Base-by-base conservation (phyloP, 106 monocot species). In the Acorus calamus region DNA sequence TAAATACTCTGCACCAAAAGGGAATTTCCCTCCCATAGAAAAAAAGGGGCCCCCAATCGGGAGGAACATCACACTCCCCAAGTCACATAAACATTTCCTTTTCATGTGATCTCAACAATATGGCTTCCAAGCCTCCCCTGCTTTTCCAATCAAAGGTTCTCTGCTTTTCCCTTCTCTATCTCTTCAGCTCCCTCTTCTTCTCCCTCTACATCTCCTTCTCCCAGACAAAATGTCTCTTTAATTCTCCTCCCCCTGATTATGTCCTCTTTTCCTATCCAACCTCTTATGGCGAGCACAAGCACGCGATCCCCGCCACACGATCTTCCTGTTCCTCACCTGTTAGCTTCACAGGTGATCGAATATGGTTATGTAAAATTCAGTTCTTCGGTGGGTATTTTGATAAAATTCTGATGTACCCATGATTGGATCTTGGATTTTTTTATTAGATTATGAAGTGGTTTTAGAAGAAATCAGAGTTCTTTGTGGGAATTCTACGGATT, bases 71-170 rank as follows among this genome's bases (percentile, higher is more conserved):
- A 28, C 28, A 28, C 28, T 28, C 28, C 28, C 28, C 28, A 28
- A 28, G 28, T 28, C 28, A 28, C 28, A 28, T 0, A 28, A 28
- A 28, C 28, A 28, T 28, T 28, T 28, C 28, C 28, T 28, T 28
- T 28, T 28, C 28, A 28, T 28, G 28, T 28, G 28, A 28, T 28
- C 28, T 28, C 28, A 28, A 28, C 28, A 28, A 28, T 28, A 28
- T 28, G 49, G 49, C 14, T 2, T 48, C 49, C 67, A 68, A 55
- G 14, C 67, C 70, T 2, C 88, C 85, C 13, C 66, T 80, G 12
- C 55, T 89, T n/a, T 84, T 89, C 79, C 81, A 94, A 62, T 89
- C 86, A 9, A 94, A 94, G 71, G 60, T 82, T 42, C 77, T 89
- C 71, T 89, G 86, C 68, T 70, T 89, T 45, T 86, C 89, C 44